A percentile compares a stretch with the other conserved stretches of the same genome.
phyloP scores from a whole-genome alignment of 139 green algal species.

The Asterochloris sp. region DNA sequence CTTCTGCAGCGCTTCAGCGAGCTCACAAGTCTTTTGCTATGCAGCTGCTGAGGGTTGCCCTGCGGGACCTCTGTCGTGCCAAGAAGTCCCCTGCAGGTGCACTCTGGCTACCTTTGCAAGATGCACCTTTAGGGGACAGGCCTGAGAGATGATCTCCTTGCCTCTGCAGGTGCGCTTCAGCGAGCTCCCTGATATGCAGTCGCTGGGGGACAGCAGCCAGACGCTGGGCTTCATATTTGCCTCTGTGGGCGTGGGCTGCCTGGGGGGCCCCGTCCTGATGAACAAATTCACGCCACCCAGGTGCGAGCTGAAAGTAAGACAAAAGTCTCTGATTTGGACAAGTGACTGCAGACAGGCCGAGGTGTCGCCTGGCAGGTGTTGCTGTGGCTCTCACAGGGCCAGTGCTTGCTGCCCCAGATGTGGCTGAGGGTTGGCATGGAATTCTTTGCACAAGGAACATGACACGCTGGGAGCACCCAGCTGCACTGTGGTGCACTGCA shows the following conservation, averaged over 20 bases:
- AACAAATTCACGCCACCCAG: slow-evolving; percentile 26
- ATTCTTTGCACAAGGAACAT: neutral
- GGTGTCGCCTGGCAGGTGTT: neutral
- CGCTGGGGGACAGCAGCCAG: slow-evolving; percentile 7
- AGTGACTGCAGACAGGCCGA: neutral
- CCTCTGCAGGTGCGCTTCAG: slow-evolving; percentile 22
- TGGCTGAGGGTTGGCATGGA: neutral
- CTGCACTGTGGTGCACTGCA: neutral
- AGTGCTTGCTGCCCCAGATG: neutral
- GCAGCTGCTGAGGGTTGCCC: neutral
- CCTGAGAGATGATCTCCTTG: neutral
- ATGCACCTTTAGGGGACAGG: neutral
- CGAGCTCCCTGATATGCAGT: slow-evolving; percentile 38
- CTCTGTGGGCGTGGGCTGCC: slow-evolving; percentile 40
- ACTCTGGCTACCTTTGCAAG: too few species aligned
- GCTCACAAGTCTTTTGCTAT: neutral
- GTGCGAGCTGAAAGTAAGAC: neutral
- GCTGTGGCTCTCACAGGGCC: neutral
- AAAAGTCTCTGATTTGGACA: neutral
- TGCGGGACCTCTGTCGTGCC: neutral
- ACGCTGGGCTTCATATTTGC: slow-evolving; percentile 52
- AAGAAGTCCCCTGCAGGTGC: neutral
- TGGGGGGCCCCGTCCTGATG: slow-evolving; percentile 39
- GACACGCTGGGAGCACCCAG: neutral
- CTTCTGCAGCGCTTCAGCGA: too few species aligned